Base-by-base conservation (phyloP, 768 basidiomycete genomes). In the Agrocybe chaxingu region DNA sequence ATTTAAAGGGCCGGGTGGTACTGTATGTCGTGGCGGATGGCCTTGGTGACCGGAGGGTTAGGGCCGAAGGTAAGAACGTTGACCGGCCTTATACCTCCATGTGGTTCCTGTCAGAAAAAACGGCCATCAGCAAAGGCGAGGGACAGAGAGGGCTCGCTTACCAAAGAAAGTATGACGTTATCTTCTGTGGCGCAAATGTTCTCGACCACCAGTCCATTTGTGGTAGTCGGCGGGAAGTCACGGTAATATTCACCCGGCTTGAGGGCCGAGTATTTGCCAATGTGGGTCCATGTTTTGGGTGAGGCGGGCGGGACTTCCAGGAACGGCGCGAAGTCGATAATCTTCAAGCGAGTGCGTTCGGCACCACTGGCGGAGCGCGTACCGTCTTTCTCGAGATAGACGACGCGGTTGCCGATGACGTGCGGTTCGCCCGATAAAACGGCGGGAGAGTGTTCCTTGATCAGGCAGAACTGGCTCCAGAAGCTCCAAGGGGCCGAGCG, bases 181-280 rank as follows among this genome's bases (percentile, higher is more conserved):
- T 85, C 83, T 61, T 84, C 83, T 8, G 79, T 84, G 36, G 75
- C 74, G 36, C 73, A 69, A 48, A 83, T 66, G 62, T 73, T 76
- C 33, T 81, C 76, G 47, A 84, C 71, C 33, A 64, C 66, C 43
- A 73, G 66, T 7, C 72, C 67, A 50, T 76, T 70, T 2, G 77
- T 73, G 11, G 76, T 78, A 47, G 70, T 62, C 8, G 67, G 52
- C 7, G 79, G 73, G 24, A 81, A 64, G 8, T 70, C 70, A 45
- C 75, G 75, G 55, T 61, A 60, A 40, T 54, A 64, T 59, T 79
- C 79, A 52, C 57, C 70, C 7, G 77, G 75, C 16, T 70, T 64
- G 37, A 78, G 65, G 16, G 59, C 60, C 5, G 73, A 65, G 38
- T 71, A 66, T 18, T 66, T 69, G 8, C 78, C 78, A 35, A 71